Conservation (phyloP, 352 stramenopile species). For the Phytophthora pluvialis region DNA sequence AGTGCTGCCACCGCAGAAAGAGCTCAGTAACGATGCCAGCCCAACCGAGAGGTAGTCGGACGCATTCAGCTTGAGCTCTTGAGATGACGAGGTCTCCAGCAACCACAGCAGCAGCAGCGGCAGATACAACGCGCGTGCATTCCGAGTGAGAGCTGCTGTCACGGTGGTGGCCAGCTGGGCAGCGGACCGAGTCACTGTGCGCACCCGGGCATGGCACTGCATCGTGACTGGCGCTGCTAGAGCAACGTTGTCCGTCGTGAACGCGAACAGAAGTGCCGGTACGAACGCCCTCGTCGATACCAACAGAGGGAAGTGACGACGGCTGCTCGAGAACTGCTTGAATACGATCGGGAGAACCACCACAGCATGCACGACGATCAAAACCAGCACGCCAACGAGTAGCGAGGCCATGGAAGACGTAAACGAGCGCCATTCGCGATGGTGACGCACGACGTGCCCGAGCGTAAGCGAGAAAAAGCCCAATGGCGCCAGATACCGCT, state of each 20-base stretch:
- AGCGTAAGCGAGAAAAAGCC: constrained; percentile 48
- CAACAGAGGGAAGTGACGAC: not conserved
- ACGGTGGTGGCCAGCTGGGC: constrained; percentile 39
- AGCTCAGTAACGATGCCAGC: constrained; percentile 44
- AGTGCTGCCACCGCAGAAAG: constrained; percentile 35
- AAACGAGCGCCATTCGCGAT: constrained; percentile 50
- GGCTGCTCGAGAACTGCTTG: constrained; percentile 19
- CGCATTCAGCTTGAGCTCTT: constrained; percentile 18
- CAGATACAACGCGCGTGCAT: constrained; percentile 51
- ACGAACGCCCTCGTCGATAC: constrained; percentile 34
- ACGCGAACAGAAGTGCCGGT: constrained; percentile 46
- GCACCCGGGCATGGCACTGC: constrained; percentile 43
- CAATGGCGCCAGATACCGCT: constrained; percentile 41
- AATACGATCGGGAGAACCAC: constrained; percentile 45
- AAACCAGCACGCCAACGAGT: constrained; percentile 39
- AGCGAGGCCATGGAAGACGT: constrained; percentile 42
- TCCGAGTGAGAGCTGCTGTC: constrained; percentile 40
- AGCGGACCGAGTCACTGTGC: constrained; percentile 54
- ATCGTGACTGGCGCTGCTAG: constrained; percentile 42
- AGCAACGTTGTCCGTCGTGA: constrained; percentile 44
- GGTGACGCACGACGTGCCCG: constrained; percentile 47
- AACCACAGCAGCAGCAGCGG: constrained; percentile 50
- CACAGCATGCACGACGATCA: constrained; percentile 39
- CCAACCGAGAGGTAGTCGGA: constrained; percentile 28
- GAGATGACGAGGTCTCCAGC: constrained; percentile 33